phyloP scores from a whole-genome alignment of 2,329 filamentous ascomycete genomes.

The Zymoseptoria passerinii region DNA sequence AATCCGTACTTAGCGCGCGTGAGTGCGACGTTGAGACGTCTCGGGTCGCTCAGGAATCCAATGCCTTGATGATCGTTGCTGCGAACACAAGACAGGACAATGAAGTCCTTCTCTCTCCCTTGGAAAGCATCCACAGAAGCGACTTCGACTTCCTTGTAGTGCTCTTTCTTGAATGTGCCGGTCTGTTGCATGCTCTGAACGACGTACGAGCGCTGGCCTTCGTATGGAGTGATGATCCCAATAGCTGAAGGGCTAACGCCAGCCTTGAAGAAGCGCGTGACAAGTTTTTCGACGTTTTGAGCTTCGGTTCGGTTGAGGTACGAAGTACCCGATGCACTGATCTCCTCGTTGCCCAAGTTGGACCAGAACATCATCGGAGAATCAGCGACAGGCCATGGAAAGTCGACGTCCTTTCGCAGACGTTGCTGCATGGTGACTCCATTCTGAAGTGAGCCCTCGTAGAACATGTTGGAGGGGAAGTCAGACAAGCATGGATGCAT shows the following conservation, averaged over 20 bases:
- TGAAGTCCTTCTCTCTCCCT: conserved; percentile 97
- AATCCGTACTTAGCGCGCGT: conserved; percentile 95
- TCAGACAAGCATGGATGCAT: conserved; percentile 98
- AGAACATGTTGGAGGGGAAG: conserved; percentile 99
- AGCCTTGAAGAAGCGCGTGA: conserved; percentile 97
- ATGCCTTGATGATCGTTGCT: conserved; percentile 99
- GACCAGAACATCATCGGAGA: conserved; percentile 99
- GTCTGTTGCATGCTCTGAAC: conserved; percentile 99
- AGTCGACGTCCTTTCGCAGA: conserved; percentile 87
- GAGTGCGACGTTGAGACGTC: conserved; percentile 86
- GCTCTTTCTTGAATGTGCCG: conserved; percentile 94
- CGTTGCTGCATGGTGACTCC: conserved; percentile 86
- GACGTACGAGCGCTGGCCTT: conserved; percentile 95
- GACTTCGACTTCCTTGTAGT: conserved; percentile 97
- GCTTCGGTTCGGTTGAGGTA: conserved; percentile 97
- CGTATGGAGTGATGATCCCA: conserved; percentile 96
- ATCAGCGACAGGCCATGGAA: conserved; percentile 91
- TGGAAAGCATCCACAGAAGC: conserved; percentile 98
- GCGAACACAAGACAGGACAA: conserved; percentile 92
- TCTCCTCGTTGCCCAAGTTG: conserved; percentile 94
- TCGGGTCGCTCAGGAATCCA: conserved; percentile 47
- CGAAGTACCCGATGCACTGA: conserved; percentile 92
- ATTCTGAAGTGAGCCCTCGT: conserved; percentile 93
- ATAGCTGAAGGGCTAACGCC: conserved; percentile 90
- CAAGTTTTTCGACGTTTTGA: conserved; percentile 95